phyloP scores from a whole-genome alignment of 2,329 filamentous ascomycete genomes.

The Gaeumannomyces sp. region DNA sequence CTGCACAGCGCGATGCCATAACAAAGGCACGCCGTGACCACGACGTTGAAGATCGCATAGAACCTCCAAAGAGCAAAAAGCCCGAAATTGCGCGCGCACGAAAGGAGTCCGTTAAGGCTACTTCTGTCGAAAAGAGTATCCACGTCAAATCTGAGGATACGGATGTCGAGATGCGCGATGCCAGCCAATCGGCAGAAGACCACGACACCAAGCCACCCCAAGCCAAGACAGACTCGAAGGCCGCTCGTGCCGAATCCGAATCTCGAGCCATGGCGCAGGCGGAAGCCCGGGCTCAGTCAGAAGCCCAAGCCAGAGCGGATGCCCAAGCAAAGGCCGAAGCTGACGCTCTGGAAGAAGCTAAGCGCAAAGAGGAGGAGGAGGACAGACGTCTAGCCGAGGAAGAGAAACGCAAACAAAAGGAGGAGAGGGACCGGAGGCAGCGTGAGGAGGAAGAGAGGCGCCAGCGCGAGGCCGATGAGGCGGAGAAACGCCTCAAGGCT shows the following conservation, averaged over 20 bases:
- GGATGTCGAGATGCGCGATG: constrained; percentile 51
- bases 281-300: constrained; percentile 14
- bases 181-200: constrained; percentile 22
- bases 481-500: constrained; percentile 19
- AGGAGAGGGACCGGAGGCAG: constrained; percentile 27
- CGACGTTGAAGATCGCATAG: constrained; percentile 35
- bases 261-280: constrained; percentile 22
- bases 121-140: constrained; percentile 42
- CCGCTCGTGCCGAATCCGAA: constrained; percentile 24
- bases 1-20: constrained; percentile 32
- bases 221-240: constrained; percentile 13
- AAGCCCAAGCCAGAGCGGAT: constrained; percentile 10
- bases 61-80: constrained; percentile 31
- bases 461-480: constrained; percentile 26
- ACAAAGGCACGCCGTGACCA: constrained; percentile 25
- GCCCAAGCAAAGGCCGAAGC: constrained; percentile 19
- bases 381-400: constrained; percentile 27
- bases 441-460: constrained; percentile 31
- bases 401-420: constrained; percentile 28
- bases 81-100: constrained; percentile 29
- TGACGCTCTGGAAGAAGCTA: constrained; percentile 24
- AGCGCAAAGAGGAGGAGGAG: constrained; percentile 22
- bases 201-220: constrained; percentile 20
- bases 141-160: constrained; percentile 51
- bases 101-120: constrained; percentile 35